Base-by-base conservation (phyloP, 805 yeast genomes). In the Candida patagonica region DNA sequence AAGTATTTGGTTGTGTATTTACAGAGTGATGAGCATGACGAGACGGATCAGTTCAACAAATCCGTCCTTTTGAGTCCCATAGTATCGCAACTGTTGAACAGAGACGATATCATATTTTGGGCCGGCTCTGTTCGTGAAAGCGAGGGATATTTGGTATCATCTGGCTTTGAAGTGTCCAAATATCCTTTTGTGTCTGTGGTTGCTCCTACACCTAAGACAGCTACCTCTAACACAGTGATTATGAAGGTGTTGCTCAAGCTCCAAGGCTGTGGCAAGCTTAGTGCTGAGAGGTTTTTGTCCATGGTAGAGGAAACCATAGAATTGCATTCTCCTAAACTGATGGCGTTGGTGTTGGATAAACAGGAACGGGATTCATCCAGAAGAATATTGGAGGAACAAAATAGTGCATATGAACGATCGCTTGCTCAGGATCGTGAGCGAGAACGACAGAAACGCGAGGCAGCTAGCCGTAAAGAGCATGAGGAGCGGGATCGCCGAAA, bases 121-220 rank as follows among this genome's bases (percentile, higher is more conserved):
- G 94, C 88, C 30, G 95, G 96, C 6, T 80, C 84, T 54, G 73
- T 81, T 19, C 70, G 73, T n/a, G 76, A 77, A 42, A 75, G 87
- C 16, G 97, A 89, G 57, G 84, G 89, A 1, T 78, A 74, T 53
- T 94, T 85, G 51, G 78, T 86, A 12, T 81, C 94, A 0, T 78
- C 81, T 53, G 76, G 80, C 27, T 70, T 88, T 44, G 72, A 74
- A 42, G 79, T 80, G 30, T 71, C 85, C 16, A 71, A 74, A 47
- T 78, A 79, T 52, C 98, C 98, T n/a, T 81, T 83, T 54, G 57
- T 84, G 25, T 94, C 89, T 0, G 62, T 88, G 9, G 57, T 92
- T 8, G 79, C 86, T 35, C 66, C 86, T 40, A 29, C 81, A 85
- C 13, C 71, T 77, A 37, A 53, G 48, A 42, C 53, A 9, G 55